Percentiles rank a stretch among this genome's conserved stretches.
These are phyloP conservation scores for Brassica nigra DNA, from an alignment of 345 rosid genomes.

Conservation along the genomic window DNA sequence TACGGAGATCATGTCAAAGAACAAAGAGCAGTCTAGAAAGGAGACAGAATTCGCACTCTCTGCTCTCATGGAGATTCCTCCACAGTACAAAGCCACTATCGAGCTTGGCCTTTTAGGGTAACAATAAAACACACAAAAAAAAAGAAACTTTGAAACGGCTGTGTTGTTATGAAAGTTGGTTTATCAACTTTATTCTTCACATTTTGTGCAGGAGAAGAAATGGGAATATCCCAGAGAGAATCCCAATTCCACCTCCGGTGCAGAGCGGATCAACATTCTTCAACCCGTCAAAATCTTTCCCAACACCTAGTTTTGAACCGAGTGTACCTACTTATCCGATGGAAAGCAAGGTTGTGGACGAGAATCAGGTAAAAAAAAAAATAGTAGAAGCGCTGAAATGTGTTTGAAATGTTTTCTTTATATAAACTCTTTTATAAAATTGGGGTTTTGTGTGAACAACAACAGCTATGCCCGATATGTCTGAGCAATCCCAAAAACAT, in stretches of 20 bases:
- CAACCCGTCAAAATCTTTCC: conserved; percentile 44
- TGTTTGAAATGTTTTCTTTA: conserved; percentile 5
- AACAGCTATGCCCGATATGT: conserved; percentile 89
- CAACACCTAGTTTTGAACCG: conserved; percentile 53
- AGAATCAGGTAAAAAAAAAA: conserved; percentile 53
- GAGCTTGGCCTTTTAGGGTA: conserved; percentile 90
- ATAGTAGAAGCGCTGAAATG: not conserved
- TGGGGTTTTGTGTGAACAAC: not conserved
- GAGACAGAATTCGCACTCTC: conserved; percentile 91
- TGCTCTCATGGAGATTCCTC: conserved; percentile 94
- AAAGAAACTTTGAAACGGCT: not conserved
- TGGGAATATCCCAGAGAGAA: conserved; percentile 58
- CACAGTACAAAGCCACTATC: conserved; percentile 88
- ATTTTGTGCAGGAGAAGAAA: conserved; percentile 48
- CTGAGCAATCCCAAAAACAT: conserved; percentile 67
- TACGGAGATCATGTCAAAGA: conserved; percentile 88
- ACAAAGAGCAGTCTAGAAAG: conserved; percentile 54
- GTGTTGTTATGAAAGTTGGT: not conserved
- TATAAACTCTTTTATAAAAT: not conserved
- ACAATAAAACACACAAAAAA: too few relatives aligned
- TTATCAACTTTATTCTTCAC: conserved; percentile 11
- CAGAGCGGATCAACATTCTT: conserved; percentile 48
- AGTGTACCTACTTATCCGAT: conserved; percentile 54
- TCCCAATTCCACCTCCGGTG: conserved; percentile 78
- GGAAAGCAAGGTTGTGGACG: conserved; percentile 46